Evolutionary conservation across 495 filamentous ascomycete genomes (phyloP), one percentile per base, ranked within the genome.

Genomic region (Pyronema omphalodes): DNA sequence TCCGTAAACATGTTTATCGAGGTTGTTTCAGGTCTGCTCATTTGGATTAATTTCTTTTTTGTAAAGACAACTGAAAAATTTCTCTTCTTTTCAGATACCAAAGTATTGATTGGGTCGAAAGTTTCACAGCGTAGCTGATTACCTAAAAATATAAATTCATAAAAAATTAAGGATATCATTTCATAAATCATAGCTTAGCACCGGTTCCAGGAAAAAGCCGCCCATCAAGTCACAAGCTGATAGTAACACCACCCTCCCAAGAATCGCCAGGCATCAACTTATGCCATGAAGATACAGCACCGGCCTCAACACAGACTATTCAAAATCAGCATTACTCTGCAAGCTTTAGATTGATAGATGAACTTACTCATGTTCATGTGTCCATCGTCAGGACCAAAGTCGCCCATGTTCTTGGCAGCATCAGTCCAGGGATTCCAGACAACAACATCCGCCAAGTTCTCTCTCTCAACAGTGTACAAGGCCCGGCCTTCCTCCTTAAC

Each of bases 381-480:
- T 18, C 86, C 91, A 54, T 87, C 84, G 60, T 86, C 80, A 3
- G 89, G 89, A 45, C 74, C 79, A 68, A 99, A 94, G 62, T 99
- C 91, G 36, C 71, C 80, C 74, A 96, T 88, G 0, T 74, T 75
- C 58, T 74, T 74, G 7, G 84, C 82, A 68, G 88, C 89, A 52
- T 86, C 84, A 34, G 73, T 73, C 88, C 91, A 95, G 3, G 93
- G 93, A 67, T 99, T 99, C 93, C 93, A 99, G 2, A 99, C 85
- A 1, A 94, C 88, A 35, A 88, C 81, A 51, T 96, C 85, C 52
- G 70, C 70, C 53, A 99, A 70, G 1, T 46, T 39, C 67, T 94
- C 84, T 40, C 93, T 76, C 14, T 77, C 75, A 34, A 95, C 71
- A 17, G 76, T 77, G 69, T 81, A 93, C 33, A 75, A 68, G 48